Conservation (phyloP, 805 yeast genomes). For the Saturnispora sekii region DNA sequence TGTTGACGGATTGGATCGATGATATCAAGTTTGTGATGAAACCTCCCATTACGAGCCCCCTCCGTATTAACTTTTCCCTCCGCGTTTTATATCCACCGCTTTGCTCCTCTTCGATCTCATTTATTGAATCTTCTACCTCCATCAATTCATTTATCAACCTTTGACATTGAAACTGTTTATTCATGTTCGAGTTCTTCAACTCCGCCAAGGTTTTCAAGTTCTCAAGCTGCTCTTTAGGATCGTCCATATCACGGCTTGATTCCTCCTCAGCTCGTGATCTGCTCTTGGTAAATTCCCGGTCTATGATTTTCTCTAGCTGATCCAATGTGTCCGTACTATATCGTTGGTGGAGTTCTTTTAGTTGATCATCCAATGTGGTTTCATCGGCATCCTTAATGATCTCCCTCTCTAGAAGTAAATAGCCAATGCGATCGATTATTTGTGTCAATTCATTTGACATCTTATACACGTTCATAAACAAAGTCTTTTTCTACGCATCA, state of each 20-base stretch:
- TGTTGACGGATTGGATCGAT: conserved; percentile 25
- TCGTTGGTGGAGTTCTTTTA: background rate
- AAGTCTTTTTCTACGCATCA: no score
- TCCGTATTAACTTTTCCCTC: background rate
- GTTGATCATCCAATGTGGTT: background rate
- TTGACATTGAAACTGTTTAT: background rate
- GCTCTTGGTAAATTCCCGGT: background rate
- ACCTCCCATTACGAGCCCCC: background rate
- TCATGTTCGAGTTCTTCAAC: background rate
- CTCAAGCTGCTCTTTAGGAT: background rate
- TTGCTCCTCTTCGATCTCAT: background rate
- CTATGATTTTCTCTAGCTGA: background rate
- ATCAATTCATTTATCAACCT: background rate
- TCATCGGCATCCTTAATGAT: no score
- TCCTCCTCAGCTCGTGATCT: background rate
- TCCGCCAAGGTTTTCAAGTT: background rate
- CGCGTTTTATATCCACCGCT: background rate
- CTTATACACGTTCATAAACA: no score
- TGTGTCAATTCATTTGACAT: no score
- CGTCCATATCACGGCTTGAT: background rate
- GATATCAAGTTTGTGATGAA: conserved; percentile 27
- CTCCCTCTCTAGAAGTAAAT: no score
- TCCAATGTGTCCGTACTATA: background rate
- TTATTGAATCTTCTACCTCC: background rate
- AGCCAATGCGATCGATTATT: no score